phyloP scores from a whole-genome alignment of 176 grass and related monocot species.

The Cenchrus americanus region DNA sequence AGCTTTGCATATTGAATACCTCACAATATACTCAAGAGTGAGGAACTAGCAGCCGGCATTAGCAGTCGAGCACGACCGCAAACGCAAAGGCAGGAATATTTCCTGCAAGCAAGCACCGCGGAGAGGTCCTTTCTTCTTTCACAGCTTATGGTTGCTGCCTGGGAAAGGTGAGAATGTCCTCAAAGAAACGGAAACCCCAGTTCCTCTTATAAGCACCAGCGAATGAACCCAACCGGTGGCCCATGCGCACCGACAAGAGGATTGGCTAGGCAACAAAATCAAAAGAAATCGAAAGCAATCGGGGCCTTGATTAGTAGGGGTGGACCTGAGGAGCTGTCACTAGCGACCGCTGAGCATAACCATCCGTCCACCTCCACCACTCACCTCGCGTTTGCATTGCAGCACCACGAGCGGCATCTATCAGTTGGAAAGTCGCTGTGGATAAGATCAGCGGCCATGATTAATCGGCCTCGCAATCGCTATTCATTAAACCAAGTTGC shows the following conservation, averaged over 20 bases:
- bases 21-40: slow-evolving; percentile 8
- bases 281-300: slow-evolving; percentile 33
- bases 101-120: slow-evolving; percentile 9
- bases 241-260: slow-evolving; percentile 28
- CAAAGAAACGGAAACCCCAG: not conserved
- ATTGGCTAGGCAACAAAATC: not conserved
- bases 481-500: slow-evolving; percentile 1
- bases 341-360: not conserved
- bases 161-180: slow-evolving; percentile 22
- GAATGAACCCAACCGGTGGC: not conserved
- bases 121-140: not conserved
- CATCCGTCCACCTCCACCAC: not conserved
- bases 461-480: not conserved
- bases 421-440: slow-evolving; percentile 45
- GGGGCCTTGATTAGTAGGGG: slow-evolving; percentile 11
- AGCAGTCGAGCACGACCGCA: not conserved
- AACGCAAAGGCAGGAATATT: slow-evolving; percentile 7
- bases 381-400: not conserved
- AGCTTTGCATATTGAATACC: slow-evolving; percentile 15
- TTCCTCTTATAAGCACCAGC: slow-evolving; percentile 43
- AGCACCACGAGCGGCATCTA: slow-evolving; percentile 12
- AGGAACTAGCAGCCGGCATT: not conserved
- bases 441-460: slow-evolving; percentile 36
- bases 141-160: not conserved
- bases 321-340: slow-evolving; percentile 20